A percentile compares a stretch with the other conserved stretches of the same genome.
Conservation (phyloP, 345 rosid species). For the Syzygium grande region DNA sequence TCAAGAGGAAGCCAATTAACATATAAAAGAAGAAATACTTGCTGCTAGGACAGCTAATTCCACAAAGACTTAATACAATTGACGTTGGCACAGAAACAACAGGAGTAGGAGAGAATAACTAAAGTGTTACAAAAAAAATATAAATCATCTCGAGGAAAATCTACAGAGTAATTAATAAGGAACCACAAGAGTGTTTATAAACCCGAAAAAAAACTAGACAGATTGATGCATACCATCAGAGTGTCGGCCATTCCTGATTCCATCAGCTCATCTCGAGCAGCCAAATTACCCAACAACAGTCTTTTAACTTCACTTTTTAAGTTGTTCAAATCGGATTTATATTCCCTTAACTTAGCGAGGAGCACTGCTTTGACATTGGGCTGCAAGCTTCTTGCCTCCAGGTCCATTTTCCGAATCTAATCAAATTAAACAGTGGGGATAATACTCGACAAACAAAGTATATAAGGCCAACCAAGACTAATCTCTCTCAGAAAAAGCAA, state of each 20-base stretch:
- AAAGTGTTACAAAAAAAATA: not conserved
- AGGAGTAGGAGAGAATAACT: not conserved
- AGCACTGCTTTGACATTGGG: conserved; percentile 60
- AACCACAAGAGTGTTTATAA: not conserved
- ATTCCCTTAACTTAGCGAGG: conserved; percentile 75
- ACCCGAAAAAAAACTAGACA: not conserved
- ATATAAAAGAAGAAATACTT: not conserved
- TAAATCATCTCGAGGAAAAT: not conserved
- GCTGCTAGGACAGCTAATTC: not conserved
- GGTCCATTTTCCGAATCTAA: conserved; percentile 74
- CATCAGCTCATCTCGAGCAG: conserved; percentile 64
- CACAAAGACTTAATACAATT: not conserved
- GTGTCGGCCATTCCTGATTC: conserved; percentile 80
- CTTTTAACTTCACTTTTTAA: conserved; percentile 67
- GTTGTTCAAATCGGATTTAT: conserved; percentile 79
- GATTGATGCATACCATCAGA: conserved; percentile 20
- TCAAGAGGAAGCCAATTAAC: not conserved
- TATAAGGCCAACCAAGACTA: not conserved
- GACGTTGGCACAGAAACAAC: not conserved
- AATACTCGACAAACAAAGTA: not conserved
- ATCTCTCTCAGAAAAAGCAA: not conserved
- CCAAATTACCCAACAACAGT: conserved; percentile 39
- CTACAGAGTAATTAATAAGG: not conserved
- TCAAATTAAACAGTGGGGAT: not conserved
- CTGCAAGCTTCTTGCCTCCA: conserved; percentile 75